Evolutionary conservation across 2,329 filamentous ascomycete genomes (phyloP).

Genomic region (Akanthomyces dipterigenus): DNA sequence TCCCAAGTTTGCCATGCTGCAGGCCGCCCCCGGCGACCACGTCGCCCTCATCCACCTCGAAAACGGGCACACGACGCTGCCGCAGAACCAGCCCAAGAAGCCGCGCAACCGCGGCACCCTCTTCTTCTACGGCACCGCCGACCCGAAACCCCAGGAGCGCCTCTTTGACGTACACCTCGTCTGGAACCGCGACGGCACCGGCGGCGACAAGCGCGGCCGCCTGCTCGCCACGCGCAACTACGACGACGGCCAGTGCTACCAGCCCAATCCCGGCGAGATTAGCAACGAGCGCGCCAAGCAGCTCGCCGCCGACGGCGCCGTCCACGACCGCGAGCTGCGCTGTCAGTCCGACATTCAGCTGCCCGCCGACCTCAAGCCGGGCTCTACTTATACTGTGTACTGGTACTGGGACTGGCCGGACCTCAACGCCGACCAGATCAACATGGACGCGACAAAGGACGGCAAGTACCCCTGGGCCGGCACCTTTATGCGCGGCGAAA

Average conservation of each 20-base stretch:
- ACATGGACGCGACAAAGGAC: slow-evolving; percentile 31
- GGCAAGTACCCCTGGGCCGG: slow-evolving; percentile 37
- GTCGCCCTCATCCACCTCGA: slow-evolving; percentile 64
- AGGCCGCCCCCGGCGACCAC: slow-evolving; percentile 52
- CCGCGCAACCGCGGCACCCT: slow-evolving; percentile 63
- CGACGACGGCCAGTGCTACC: slow-evolving; percentile 87
- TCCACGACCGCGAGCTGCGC: slow-evolving; percentile 55
- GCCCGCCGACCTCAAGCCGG: slow-evolving; percentile 55
- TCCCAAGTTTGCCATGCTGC: slow-evolving; percentile 54
- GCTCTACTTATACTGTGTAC: slow-evolving; percentile 71
- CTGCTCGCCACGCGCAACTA: slow-evolving; percentile 74
- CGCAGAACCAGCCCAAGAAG: slow-evolving; percentile 49
- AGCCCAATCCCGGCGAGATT: slow-evolving; percentile 58
- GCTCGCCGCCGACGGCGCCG: slow-evolving; percentile 45
- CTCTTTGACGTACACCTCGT: slow-evolving; percentile 60
- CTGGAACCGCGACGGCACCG: slow-evolving; percentile 76
- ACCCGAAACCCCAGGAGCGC: slow-evolving; percentile 45
- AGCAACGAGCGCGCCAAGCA: slow-evolving; percentile 51
- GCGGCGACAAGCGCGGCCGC: slow-evolving; percentile 70
- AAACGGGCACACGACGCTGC: slow-evolving; percentile 67
- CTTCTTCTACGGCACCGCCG: slow-evolving; percentile 64
- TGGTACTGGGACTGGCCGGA: slow-evolving; percentile 97
- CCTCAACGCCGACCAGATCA: slow-evolving; percentile 36
- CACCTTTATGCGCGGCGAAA: slow-evolving; percentile 32
- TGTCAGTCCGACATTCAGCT: slow-evolving; percentile 80